Evolutionary conservation across 2,329 filamentous ascomycete species (phyloP).

Genomic region (Leptographium radiaticola): DNA sequence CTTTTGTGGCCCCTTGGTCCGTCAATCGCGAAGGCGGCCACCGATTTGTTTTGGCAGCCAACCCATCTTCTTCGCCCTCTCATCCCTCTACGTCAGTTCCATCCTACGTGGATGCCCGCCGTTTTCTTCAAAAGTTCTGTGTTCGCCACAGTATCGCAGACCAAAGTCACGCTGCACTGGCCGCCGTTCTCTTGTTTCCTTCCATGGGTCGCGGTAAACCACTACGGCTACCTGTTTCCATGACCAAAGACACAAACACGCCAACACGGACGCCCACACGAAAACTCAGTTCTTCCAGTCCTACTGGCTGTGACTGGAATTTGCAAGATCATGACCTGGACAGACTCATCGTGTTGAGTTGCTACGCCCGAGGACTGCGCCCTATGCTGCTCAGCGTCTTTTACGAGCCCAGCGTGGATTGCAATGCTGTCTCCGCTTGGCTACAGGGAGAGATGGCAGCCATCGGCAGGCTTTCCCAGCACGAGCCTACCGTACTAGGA

Average conservation of each 20-base stretch:
- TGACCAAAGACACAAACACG: not conserved
- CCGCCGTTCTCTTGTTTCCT: constrained; percentile 14
- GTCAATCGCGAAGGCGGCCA: constrained; percentile 2
- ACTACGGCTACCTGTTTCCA: constrained; percentile 7
- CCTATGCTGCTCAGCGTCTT: constrained; percentile 16
- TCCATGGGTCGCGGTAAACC: constrained; percentile 4
- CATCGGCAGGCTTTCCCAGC: constrained; percentile 11
- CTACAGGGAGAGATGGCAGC: constrained; percentile 16
- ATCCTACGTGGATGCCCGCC: constrained; percentile 10
- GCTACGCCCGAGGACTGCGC: constrained; percentile 13
- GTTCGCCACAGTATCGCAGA: constrained; percentile 10
- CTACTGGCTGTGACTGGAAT: not conserved
- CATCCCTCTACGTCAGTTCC: not conserved
- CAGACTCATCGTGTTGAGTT: constrained; percentile 16
- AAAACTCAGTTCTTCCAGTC: not conserved
- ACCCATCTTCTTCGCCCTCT: not conserved
- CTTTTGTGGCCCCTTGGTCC: constrained; percentile 12
- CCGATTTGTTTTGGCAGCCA: constrained; percentile 1
- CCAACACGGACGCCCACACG: not conserved
- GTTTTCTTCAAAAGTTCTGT: constrained; percentile 14
- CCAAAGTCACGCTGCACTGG: constrained; percentile 14
- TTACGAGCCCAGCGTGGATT: constrained; percentile 16
- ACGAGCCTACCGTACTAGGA: constrained; percentile 10
- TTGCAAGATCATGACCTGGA: constrained; percentile 5
- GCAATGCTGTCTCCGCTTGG: constrained; percentile 18